Evolutionary conservation across 1,284 basidiomycete species (phyloP).

Genomic region (Pholiota adiposa): DNA sequence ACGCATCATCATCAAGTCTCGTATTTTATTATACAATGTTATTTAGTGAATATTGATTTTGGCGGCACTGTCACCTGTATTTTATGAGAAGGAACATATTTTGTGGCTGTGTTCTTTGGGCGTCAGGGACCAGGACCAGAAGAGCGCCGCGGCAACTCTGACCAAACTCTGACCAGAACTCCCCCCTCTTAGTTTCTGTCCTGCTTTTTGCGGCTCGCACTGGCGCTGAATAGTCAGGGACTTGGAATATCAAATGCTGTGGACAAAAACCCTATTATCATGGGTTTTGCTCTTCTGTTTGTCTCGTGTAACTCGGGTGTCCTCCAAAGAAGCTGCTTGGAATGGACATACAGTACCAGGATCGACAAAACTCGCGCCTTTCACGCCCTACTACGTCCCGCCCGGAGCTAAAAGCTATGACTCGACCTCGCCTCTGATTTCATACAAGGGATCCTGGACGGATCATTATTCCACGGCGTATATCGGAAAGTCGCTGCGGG

Average conservation of each 20-base stretch:
- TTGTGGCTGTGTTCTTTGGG: not conserved
- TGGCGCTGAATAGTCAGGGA: not conserved
- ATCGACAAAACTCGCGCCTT: conserved; percentile 47
- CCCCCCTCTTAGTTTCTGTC: not conserved
- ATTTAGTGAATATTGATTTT: not conserved
- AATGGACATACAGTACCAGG: conserved; percentile 63
- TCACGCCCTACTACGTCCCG: conserved; percentile 73
- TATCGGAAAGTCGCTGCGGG: conserved; percentile 53
- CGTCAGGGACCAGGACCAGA: not conserved
- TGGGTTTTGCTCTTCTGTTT: not conserved
- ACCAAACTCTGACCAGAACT: not conserved
- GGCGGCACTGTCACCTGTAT: not conserved
- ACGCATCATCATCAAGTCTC: not conserved
- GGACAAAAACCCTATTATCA: not conserved
- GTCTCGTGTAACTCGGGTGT: not conserved
- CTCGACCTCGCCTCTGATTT: conserved; percentile 64
- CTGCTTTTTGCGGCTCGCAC: not conserved
- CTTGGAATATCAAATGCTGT: not conserved
- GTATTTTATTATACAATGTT: not conserved
- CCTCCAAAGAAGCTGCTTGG: conserved; percentile 50
- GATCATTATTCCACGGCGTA: conserved; percentile 55
- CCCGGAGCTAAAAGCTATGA: conserved; percentile 73
- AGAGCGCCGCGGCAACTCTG: not conserved
- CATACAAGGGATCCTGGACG: conserved; percentile 63
- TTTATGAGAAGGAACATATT: too few relatives aligned